A percentile compares a stretch with the other conserved stretches of the same genome.
Evolutionary conservation across 495 filamentous ascomycete genomes (phyloP).

Genomic region (Chlorociboria aeruginascens): DNA sequence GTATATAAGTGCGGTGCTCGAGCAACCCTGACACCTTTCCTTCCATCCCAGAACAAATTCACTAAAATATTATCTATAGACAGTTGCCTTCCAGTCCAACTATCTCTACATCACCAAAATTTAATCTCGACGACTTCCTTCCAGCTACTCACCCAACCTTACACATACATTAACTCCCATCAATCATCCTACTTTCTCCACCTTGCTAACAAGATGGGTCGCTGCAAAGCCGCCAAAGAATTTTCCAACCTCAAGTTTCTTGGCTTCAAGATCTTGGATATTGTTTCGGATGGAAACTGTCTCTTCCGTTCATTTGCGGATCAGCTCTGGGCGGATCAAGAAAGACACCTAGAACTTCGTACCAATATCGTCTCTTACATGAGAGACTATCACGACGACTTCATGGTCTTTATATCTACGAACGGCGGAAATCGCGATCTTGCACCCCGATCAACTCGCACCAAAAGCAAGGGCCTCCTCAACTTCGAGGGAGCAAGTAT

Average conservation of each 20-base stretch:
- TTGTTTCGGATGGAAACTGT: slow-evolving; percentile 48
- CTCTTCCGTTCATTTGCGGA: slow-evolving; percentile 69
- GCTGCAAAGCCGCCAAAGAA: slow-evolving; percentile 25
- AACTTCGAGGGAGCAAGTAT: slow-evolving; percentile 27
- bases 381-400: slow-evolving; percentile 44
- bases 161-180: background rate
- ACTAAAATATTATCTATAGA: too few relatives aligned
- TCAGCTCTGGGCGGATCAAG: slow-evolving; percentile 56
- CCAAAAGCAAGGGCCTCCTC: slow-evolving; percentile 24
- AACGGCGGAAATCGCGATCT: slow-evolving; percentile 49
- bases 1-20: too few relatives aligned
- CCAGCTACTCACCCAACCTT: background rate
- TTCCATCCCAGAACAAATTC: too few relatives aligned
- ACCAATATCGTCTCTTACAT: slow-evolving; percentile 50
- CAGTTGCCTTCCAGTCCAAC: too few relatives aligned
- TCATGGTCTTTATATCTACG: slow-evolving; percentile 54
- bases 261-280: slow-evolving; percentile 38
- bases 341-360: slow-evolving; percentile 46
- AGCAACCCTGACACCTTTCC: too few relatives aligned
- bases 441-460: slow-evolving; percentile 47
- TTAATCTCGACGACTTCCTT: background rate
- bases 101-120: background rate
- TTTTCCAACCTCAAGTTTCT: slow-evolving; percentile 39
- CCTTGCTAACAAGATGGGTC: slow-evolving; percentile 16
- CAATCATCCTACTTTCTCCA: slow-evolving; percentile 3